These are phyloP conservation scores for Daldinia vernicosa DNA, from an alignment of 495 filamentous ascomycete species.

Conservation along the genomic window DNA sequence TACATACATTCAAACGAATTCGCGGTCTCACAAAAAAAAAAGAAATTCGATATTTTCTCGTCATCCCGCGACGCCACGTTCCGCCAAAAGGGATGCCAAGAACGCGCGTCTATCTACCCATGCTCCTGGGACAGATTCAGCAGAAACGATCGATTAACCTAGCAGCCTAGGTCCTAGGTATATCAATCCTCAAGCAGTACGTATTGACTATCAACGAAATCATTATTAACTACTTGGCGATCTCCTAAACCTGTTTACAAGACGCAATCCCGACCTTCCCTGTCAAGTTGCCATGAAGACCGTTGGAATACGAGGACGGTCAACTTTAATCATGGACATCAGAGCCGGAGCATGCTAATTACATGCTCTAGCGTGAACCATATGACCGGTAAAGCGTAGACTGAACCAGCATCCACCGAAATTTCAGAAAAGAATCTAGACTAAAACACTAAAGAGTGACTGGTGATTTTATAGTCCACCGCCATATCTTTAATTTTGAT, in stretches of 20 bases:
- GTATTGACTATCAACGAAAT: background rate
- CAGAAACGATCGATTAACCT: background rate
- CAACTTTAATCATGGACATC: background rate
- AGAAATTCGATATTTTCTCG: background rate
- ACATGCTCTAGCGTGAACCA: background rate
- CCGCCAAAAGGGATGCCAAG: background rate
- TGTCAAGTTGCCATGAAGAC: too few species aligned
- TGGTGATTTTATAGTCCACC: background rate
- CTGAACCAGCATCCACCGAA: background rate
- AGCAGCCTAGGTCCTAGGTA: background rate
- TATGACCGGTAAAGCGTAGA: background rate
- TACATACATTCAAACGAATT: background rate
- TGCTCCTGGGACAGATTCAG: background rate
- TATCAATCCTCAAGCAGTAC: background rate
- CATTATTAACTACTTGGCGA: background rate
- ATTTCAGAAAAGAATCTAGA: background rate
- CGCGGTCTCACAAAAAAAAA: background rate
- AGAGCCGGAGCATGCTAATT: background rate
- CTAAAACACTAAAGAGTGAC: background rate
- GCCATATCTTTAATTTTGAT: background rate
- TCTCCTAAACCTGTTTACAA: background rate
- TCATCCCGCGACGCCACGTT: background rate
- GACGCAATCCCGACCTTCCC: background rate
- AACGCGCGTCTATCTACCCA: conserved; percentile 7
- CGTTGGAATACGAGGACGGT: background rate